Percentiles rank a stretch among this genome's conserved stretches.
Evolutionary conservation across 2,329 filamentous ascomycete genomes (phyloP).

Genomic region (Beauveria asiatica): DNA sequence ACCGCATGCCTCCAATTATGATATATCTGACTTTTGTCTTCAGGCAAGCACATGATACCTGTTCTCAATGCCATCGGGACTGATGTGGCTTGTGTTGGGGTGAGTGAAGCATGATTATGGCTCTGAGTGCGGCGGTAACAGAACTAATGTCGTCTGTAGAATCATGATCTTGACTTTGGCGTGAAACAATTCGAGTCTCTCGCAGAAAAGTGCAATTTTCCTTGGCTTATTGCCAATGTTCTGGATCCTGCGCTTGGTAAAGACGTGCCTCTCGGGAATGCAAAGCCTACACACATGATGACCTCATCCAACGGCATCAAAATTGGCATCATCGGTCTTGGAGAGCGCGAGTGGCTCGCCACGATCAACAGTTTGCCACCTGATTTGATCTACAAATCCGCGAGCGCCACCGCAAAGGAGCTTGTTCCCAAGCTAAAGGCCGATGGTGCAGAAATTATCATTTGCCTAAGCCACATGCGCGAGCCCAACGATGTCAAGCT

Average conservation of each 20-base stretch:
- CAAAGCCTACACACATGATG: slow-evolving; percentile 65
- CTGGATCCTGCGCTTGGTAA: slow-evolving; percentile 75
- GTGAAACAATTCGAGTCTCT: slow-evolving; percentile 71
- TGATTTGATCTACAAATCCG: slow-evolving; percentile 72
- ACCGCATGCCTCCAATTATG: no score
- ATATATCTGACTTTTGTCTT: background rate
- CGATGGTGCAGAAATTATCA: slow-evolving; percentile 72
- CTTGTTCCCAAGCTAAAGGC: slow-evolving; percentile 64
- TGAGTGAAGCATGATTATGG: slow-evolving; percentile 32
- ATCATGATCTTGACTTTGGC: slow-evolving; percentile 90
- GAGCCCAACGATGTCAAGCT: slow-evolving; percentile 87
- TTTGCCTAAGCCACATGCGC: slow-evolving; percentile 76
- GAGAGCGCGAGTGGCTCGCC: slow-evolving; percentile 80
- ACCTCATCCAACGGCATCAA: slow-evolving; percentile 78
- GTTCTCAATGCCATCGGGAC: slow-evolving; percentile 72
- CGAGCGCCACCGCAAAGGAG: slow-evolving; percentile 64
- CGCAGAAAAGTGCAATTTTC: slow-evolving; percentile 67
- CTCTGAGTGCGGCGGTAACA: no score
- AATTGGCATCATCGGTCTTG: slow-evolving; percentile 75
- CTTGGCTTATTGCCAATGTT: slow-evolving; percentile 85
- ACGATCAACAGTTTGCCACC: slow-evolving; percentile 84
- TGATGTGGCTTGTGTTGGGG: slow-evolving; percentile 72
- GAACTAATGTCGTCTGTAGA: slow-evolving; percentile 35
- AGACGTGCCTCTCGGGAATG: slow-evolving; percentile 65
- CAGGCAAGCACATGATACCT: slow-evolving; percentile 77